Conservation (phyloP, 768 basidiomycete genomes). For the Hypholoma sublateritium region DNA sequence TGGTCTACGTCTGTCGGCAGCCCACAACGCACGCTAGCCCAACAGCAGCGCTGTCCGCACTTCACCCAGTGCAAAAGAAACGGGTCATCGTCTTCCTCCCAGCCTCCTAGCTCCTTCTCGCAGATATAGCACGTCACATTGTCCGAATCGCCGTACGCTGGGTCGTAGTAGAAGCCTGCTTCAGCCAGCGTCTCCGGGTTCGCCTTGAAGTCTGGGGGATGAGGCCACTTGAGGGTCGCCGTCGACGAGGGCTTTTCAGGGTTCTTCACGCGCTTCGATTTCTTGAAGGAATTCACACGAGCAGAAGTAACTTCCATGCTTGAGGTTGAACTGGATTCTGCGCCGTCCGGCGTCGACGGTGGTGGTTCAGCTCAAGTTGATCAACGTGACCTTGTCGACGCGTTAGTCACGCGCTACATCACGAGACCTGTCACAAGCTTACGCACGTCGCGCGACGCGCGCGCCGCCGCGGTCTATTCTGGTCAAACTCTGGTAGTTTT, state of each 20-base stretch:
- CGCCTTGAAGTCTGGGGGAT: slow-evolving; percentile 61
- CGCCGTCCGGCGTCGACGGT: too few species aligned
- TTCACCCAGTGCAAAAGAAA: slow-evolving; percentile 79
- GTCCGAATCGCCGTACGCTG: slow-evolving; percentile 65
- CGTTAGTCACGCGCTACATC: slow-evolving; percentile 36
- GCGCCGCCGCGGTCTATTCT: too few species aligned
- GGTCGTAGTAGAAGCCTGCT: slow-evolving; percentile 88
- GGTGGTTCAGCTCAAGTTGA: slow-evolving; percentile 12
- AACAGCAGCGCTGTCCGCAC: slow-evolving; percentile 64
- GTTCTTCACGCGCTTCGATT: slow-evolving; percentile 62
- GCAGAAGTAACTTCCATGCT: slow-evolving; percentile 54
- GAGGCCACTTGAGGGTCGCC: slow-evolving; percentile 73
- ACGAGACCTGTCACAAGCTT: slow-evolving; percentile 9
- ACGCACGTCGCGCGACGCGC: too few species aligned
- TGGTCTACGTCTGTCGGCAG: slow-evolving; percentile 55
- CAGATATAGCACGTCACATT: slow-evolving; percentile 86
- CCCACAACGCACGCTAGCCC: slow-evolving; percentile 82
- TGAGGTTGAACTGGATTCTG: slow-evolving; percentile 4
- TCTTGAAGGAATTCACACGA: slow-evolving; percentile 69
- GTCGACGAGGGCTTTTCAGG: slow-evolving; percentile 47
- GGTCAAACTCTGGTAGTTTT: too few species aligned
- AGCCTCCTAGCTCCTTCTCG: slow-evolving; percentile 77
- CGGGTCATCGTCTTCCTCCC: slow-evolving; percentile 86
- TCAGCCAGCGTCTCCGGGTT: slow-evolving; percentile 77
- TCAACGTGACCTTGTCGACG: slow-evolving; percentile 23